Conservation (phyloP, 176 grass and related monocot genomes). For the sorghum (Sorghum bicolor) region Sorghum_bicolor_NCBIv3 NC_012875.2:2659501-2660000, state of each 20-base stretch:
- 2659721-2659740: too few species aligned
- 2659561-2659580: too few species aligned
- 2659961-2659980: conserved; percentile 52
- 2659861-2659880: conserved; percentile 48
- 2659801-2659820: conserved; percentile 28
- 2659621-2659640: conserved; percentile 25
- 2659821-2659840: conserved; percentile 16
- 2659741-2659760: not conserved
- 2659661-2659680: conserved; percentile 58
- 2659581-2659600: too few species aligned
- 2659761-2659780: not conserved
- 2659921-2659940: conserved; percentile 79
- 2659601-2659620: not conserved
- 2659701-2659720: not conserved
- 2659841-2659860: conserved; percentile 63
- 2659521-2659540: too few species aligned
- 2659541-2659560: too few species aligned
- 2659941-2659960: conserved; percentile 41
- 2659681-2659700: conserved; percentile 42
- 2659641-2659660: conserved; percentile 45
- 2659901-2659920: conserved; percentile 56
- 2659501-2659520: too few species aligned
- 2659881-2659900: conserved; percentile 36
- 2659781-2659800: not conserved
- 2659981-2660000: not conserved